Conservation (phyloP, 2,329 filamentous ascomycete genomes). For the Fusarium gaditjirri region DNA sequence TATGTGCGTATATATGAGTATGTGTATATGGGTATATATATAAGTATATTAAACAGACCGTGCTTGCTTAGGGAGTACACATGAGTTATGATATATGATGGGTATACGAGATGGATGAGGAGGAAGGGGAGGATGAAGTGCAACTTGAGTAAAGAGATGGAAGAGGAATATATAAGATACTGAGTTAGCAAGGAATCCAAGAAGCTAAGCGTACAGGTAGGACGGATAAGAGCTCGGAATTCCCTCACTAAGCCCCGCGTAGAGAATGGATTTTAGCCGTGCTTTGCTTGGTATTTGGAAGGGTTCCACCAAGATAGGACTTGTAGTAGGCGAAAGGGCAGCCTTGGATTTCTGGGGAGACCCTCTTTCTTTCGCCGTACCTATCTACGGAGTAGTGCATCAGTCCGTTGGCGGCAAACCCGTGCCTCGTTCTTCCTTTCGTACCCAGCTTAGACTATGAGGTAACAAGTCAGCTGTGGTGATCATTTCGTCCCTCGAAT, state of each 20-base stretch:
- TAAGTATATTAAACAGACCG: background rate
- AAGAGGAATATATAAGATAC: slow-evolving; percentile 34
- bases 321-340: slow-evolving; percentile 21
- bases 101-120: background rate
- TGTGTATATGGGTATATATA: background rate
- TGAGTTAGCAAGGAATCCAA: slow-evolving; percentile 25
- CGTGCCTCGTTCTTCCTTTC: slow-evolving; percentile 11
- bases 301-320: slow-evolving; percentile 20
- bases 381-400: background rate
- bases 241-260: slow-evolving; percentile 36
- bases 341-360: slow-evolving; percentile 30
- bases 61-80: slow-evolving; percentile 7
- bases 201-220: background rate
- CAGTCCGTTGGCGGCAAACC: slow-evolving; percentile 23
- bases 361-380: slow-evolving; percentile 13
- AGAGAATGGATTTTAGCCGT: slow-evolving; percentile 6
- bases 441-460: background rate
- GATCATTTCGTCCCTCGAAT: slow-evolving; percentile 6
- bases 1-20: background rate
- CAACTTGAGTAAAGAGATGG: slow-evolving; percentile 6
- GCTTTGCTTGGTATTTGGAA: slow-evolving; percentile 20
- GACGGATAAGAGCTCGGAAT: slow-evolving; percentile 33
- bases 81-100: background rate
- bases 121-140: slow-evolving; percentile 1
- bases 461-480: slow-evolving; percentile 1